Base-by-base conservation (phyloP, 805 yeast genomes). In the Cyberlindnera mississippiensis region DNA sequence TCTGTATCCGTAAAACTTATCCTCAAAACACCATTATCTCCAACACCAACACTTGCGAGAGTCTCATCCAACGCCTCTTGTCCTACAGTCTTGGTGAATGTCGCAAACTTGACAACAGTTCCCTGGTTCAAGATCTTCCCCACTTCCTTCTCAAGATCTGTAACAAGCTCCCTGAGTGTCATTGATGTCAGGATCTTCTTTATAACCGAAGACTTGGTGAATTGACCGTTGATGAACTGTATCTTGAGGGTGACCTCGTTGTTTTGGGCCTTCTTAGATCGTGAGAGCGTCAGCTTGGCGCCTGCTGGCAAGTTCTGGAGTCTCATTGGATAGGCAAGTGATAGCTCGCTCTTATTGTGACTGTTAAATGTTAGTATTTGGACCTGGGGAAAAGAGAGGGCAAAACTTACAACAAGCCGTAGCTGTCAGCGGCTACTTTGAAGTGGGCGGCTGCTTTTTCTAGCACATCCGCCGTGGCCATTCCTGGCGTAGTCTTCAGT, bases 271-370 rank as follows among this genome's bases (percentile, higher is more conserved):
- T 35, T 2, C 8, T 38, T 31, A 1, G 49, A 34, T 12, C 40
- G 37, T 28, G 50, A 46, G 33, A 72, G 46, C 7, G 57, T 56
- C 28, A 75, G 41, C 34, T 69, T 73, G 14, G 66, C 68, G 11
- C 78, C 78, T 6, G 64, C 56, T 2, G 77, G 72, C 15, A 75
- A 47, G 38, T 68, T 67, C 13, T 68, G 50, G 14, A 73, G 51
- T 43, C 78, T 60, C 45, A 69, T 54, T 1, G 79, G 78, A 27
- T 73, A 44, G 28, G 68, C 63, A 13, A 63, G 47, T 5, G 71
- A 65, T 16, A 73, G 39, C 6, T 52, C 50, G 1, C 53, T 55
- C 27, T 54, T 60, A 5, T 66, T 64, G 41, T 69, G 68, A 20
- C 55, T 51, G 28, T 14, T 37, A 19, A 13, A 12, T 20, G 24